phyloP scores from a whole-genome alignment of 768 basidiomycete species.

The Botryobasidium botryosum region DNA sequence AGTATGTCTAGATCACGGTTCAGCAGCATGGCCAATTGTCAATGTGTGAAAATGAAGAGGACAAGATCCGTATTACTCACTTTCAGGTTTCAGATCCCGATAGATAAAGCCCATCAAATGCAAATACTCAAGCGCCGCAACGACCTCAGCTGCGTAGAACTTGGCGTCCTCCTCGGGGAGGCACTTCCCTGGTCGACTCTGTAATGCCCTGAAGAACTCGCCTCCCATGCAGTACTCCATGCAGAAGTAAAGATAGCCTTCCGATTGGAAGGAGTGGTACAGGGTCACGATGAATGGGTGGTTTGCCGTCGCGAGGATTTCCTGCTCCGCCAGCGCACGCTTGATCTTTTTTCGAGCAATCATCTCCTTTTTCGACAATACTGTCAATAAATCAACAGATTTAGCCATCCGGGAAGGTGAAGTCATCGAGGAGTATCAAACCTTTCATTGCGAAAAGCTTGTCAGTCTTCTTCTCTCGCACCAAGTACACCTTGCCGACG shows the following conservation, averaged over 20 bases:
- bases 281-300: conserved; percentile 99
- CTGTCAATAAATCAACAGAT: conserved; percentile 28
- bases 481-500: conserved; percentile 95
- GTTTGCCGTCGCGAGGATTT: conserved; percentile 95
- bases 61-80: conserved; percentile 34
- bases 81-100: conserved; percentile 97
- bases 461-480: conserved; percentile 91
- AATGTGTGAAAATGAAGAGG: background rate
- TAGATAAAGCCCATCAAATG: conserved; percentile 99
- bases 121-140: conserved; percentile 92
- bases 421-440: conserved; percentile 23
- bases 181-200: conserved; percentile 93
- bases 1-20: conserved; percentile 56
- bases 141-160: conserved; percentile 98
- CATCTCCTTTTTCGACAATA: conserved; percentile 98
- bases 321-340: conserved; percentile 93
- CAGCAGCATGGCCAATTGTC: background rate
- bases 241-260: conserved; percentile 95
- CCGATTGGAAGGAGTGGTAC: conserved; percentile 97
- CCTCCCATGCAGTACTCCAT: conserved; percentile 99
- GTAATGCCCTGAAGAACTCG: conserved; percentile 96
- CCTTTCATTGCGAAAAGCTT: conserved; percentile 99
- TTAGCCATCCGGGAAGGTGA: conserved; percentile 11
- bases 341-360: conserved; percentile 99
- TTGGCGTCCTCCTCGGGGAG: conserved; percentile 86